Percentiles rank a stretch among this genome's conserved stretches.
Conservation (phyloP, 805 yeast species). For the Starmerella stellata region DNA sequence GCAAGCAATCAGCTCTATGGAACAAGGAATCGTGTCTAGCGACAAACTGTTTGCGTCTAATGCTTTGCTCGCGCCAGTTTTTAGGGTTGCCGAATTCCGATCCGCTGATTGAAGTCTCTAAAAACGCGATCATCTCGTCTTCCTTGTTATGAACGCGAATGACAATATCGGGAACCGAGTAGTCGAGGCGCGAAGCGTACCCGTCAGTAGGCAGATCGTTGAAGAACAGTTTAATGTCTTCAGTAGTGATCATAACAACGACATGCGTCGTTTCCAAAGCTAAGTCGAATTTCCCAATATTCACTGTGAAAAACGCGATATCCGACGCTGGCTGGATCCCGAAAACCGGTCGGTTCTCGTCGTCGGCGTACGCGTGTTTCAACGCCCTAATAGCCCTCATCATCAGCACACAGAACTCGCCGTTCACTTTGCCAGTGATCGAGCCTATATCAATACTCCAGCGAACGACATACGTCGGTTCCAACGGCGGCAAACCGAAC, state of each 20-base stretch:
- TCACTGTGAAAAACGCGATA: conserved; percentile 45
- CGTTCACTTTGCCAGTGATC: conserved; percentile 35
- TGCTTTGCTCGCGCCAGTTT: background rate
- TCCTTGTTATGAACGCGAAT: background rate
- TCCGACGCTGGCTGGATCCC: conserved; percentile 44
- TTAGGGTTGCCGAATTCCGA: background rate
- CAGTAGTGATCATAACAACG: background rate
- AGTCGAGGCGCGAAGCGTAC: background rate
- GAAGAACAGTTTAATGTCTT: background rate
- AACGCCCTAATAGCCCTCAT: conserved; percentile 31
- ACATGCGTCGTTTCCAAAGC: background rate
- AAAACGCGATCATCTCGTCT: background rate
- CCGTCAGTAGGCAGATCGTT: background rate
- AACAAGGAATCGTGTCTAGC: conserved; percentile 63
- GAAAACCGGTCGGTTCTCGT: conserved; percentile 54
- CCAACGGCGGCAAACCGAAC: conserved; percentile 81
- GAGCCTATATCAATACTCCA: conserved; percentile 70
- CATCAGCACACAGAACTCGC: conserved; percentile 27
- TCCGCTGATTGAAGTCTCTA: background rate
- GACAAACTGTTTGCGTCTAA: conserved; percentile 45
- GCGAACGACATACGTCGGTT: conserved; percentile 72
- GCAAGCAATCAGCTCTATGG: conserved; percentile 57
- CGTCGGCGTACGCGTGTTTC: conserved; percentile 47
- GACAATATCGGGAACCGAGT: background rate
- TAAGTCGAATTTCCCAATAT: conserved; percentile 32